phyloP scores from a whole-genome alignment of 805 yeast genomes.

The Cyberlindnera mycetangii region DNA sequence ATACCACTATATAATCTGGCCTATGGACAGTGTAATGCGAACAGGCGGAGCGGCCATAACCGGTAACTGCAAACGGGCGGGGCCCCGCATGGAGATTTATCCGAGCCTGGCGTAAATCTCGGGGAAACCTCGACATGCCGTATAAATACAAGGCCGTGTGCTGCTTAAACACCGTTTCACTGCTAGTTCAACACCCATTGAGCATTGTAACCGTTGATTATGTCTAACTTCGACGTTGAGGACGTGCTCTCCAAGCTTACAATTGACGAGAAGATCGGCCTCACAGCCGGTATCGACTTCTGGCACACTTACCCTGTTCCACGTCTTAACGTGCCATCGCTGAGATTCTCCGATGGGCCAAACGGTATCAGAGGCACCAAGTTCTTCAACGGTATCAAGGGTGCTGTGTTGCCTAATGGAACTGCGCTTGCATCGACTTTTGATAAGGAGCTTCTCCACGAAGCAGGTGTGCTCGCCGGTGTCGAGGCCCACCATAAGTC shows the following conservation, averaged over 20 bases:
- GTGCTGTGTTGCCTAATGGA: conserved; percentile 57
- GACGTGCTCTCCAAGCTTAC: conserved; percentile 16
- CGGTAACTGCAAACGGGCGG: background rate
- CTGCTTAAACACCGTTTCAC: too few species aligned
- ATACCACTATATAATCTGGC: too few species aligned
- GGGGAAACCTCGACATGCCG: background rate
- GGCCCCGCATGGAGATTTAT: background rate
- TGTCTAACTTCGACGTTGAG: conserved; percentile 19
- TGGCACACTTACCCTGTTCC: conserved; percentile 42
- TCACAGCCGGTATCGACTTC: conserved; percentile 36
- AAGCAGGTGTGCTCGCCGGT: conserved; percentile 52
- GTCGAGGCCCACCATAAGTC: conserved; percentile 52
- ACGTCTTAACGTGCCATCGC: conserved; percentile 38
- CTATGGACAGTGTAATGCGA: too few species aligned
- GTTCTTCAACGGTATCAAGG: conserved; percentile 48
- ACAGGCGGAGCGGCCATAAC: too few species aligned
- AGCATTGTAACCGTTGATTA: background rate
- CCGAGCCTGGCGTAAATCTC: conserved; percentile 1
- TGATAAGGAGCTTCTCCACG: conserved; percentile 43
- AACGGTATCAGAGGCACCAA: conserved; percentile 60
- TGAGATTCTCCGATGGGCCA: conserved; percentile 57
- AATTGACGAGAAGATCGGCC: conserved; percentile 16
- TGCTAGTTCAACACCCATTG: too few species aligned
- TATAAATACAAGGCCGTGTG: background rate
- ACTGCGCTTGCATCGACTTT: conserved; percentile 57